A percentile compares a stretch with the other conserved stretches of the same genome.
These are phyloP conservation scores for Eragrostis nindensis DNA, from an alignment of 176 grass and related monocot species.

Conservation along the genomic window DNA sequence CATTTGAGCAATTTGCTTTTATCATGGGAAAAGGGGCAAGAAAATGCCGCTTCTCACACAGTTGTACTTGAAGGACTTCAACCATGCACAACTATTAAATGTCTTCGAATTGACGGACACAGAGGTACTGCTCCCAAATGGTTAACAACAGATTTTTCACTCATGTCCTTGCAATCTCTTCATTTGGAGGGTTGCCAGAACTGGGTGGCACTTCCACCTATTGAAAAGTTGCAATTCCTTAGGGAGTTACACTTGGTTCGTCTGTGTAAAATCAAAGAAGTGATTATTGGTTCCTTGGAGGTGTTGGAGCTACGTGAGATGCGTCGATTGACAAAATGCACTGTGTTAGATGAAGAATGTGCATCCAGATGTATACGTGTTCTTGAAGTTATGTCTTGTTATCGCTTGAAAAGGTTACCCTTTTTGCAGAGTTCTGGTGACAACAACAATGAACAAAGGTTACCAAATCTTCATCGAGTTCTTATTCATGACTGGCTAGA, in stretches of 20 bases:
- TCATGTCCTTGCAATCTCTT: constrained; percentile 7
- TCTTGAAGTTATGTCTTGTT: constrained; percentile 28
- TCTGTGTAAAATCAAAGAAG: not conserved
- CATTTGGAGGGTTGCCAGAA: not conserved
- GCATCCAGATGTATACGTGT: not conserved
- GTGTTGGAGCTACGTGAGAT: constrained; percentile 36
- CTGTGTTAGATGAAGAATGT: not conserved
- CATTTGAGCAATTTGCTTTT: constrained; percentile 6
- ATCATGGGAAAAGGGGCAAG: constrained; percentile 3
- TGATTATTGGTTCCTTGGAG: constrained; percentile 20
- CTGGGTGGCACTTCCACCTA: constrained; percentile 15
- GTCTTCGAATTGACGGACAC: constrained; percentile 8
- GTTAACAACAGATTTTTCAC: constrained; percentile 4
- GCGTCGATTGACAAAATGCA: not conserved
- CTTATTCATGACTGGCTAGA: constrained; percentile 9
- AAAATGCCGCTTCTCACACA: not conserved
- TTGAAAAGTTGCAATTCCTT: constrained; percentile 34
- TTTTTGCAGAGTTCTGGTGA: constrained; percentile 1
- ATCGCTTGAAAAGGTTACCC: not conserved
- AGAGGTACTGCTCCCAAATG: constrained; percentile 9
- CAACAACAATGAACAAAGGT: not conserved
- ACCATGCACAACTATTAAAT: not conserved
- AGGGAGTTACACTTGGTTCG: constrained; percentile 17
- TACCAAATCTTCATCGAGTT: not conserved
- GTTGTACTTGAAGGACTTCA: constrained; percentile 23